Evolutionary conservation across 495 filamentous ascomycete species (phyloP).

Genomic region (Neurospora sp.): DNA sequence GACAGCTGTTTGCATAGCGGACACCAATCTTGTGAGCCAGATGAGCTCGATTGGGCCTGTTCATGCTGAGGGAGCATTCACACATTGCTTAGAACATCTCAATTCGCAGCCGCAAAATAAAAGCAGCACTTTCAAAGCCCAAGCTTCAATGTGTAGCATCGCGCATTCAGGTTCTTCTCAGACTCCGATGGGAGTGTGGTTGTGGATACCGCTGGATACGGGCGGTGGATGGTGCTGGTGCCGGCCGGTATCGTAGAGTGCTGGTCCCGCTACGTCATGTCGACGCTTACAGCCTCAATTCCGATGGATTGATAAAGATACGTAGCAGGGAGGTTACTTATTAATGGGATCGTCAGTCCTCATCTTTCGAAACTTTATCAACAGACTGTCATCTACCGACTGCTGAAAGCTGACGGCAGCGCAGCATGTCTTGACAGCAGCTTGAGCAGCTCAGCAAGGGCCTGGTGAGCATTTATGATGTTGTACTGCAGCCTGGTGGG

Average conservation of each 20-base stretch:
- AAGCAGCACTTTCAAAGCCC: not conserved
- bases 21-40: not conserved
- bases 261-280: not conserved
- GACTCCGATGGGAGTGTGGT: not conserved
- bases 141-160: not conserved
- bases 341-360: not conserved
- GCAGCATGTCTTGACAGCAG: not conserved
- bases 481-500: no score
- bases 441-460: not conserved
- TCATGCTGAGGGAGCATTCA: not conserved
- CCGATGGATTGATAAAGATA: not conserved
- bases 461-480: not conserved
- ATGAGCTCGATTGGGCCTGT: not conserved
- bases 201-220: not conserved
- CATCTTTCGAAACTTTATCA: not conserved
- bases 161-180: not conserved
- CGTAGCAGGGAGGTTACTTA: not conserved
- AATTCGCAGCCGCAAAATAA: not conserved
- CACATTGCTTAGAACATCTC: not conserved
- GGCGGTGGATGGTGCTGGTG: not conserved
- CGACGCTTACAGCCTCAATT: not conserved
- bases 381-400: not conserved
- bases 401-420: not conserved
- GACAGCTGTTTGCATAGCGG: not conserved
- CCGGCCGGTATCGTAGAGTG: not conserved